Base-by-base conservation (phyloP, 768 basidiomycete species). In the Russula brevipes region DNA sequence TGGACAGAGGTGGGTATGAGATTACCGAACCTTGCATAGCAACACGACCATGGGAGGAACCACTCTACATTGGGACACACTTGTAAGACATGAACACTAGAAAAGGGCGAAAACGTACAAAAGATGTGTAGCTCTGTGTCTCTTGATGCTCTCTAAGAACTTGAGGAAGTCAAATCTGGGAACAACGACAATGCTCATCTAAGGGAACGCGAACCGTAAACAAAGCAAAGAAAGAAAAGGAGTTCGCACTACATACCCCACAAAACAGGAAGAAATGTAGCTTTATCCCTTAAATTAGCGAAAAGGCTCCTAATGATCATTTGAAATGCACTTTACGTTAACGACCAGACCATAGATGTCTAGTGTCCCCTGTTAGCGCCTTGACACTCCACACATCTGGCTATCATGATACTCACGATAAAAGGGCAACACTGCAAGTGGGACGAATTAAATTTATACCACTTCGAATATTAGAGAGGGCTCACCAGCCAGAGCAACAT, bases 401-500 rank as follows among this genome's bases (percentile, higher is more conserved):
- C 60, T 38, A 44, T 35, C 30, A 16, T 3, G 5, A 24, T 31
- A 63, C 73, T 66, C 44, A 73, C 73, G 73, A 51, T 55, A 73
- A 50, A 73, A 69, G 3, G 72, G 73, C 3, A 73, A 53, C 3
- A 71, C 73, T 73, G 42, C 5, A 44, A 4, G 31, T 9, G 12
- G 33, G 12, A 24, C 51, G 38, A 36, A 63, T 72, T 73, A 16
- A 59, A 57, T 7, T 47, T 7, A 24, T 7, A 56, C 3, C 10
- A n/a, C 44, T 46, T 39, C 0, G 46, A 7, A 35, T n/a, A 9
- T 47, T 3, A 38, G 36, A 2, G 19, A 19, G 36, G 2, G 60
- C 68, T 24, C 51, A 87, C 88, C 82, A 69, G 80, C 87, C 36
- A 82, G 70, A 2, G 75, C 76, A 19, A 85, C 75, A 70, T 89